Evolutionary conservation across 2,329 filamentous ascomycete genomes (phyloP), one percentile per base, ranked within the genome.

Genomic region (Diaporthe destruens): DNA sequence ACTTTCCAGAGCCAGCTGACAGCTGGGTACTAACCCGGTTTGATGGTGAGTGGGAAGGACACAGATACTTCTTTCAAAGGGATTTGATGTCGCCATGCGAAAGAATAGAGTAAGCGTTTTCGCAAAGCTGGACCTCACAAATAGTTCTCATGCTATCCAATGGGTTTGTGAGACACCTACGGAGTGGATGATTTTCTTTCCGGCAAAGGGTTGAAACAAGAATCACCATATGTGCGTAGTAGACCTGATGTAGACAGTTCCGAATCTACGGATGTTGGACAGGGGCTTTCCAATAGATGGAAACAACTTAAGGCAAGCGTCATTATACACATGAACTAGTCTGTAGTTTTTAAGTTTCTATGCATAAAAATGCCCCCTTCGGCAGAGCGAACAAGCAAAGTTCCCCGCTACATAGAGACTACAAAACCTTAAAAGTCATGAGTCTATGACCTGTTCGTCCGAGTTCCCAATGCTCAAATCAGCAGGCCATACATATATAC

Each of bases 51-150:
- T 29, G 4, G 2, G 39, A 9, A 61, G 23, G 56, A 61, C n/a
- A 4, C 16, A 39, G 14, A 44, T 23, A 32, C 7, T 8, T 4
- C 9, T 6, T 47, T 32, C 23, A 16, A 61, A 18, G 9, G 5
- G 20, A 29, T 23, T 32, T 5, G 11, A 20, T 6, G 18, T 7
- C 3, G 25, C 9, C 34, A 25, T 29, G 8, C 2, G 18, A 8
- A 5, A 44, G n/a, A 9, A 12, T 0, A 11, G 20, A 9, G 2
- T 5, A 1, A n/a, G 16, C 1, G 1, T 32, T 6, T 5, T 12
- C 20, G 25, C 36, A 20, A 4, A 3, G 1, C 18, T 7, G 1
- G 7, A 44, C 18, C 18, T 16, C 14, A 44, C 18, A 4, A 16
- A 23, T 8, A 9, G 6, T 18, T 23, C 6, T 20, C 8, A 44